These are phyloP conservation scores for Talaromyces piceae DNA, from an alignment of 2,329 filamentous ascomycete genomes.

Conservation along the genomic window DNA sequence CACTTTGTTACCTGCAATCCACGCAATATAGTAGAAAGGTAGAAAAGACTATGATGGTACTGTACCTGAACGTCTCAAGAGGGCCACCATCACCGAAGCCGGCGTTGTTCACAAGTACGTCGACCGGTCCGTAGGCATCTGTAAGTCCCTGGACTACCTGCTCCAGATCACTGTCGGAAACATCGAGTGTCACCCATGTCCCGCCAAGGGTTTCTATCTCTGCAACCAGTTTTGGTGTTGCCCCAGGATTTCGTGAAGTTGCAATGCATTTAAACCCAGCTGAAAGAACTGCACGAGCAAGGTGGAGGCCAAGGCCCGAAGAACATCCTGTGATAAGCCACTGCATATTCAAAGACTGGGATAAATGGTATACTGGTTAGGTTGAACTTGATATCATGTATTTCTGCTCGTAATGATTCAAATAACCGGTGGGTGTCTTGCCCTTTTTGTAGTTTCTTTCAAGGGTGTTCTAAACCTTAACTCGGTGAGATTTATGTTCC, in stretches of 20 bases:
- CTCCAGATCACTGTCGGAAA: background rate
- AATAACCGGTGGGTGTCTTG: background rate
- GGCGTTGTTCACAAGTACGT: conserved; percentile 6
- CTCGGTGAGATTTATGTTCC: background rate
- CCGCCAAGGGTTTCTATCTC: conserved; percentile 3
- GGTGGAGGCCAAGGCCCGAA: background rate
- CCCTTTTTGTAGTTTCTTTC: background rate
- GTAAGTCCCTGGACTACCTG: background rate
- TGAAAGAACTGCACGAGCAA: background rate
- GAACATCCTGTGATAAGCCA: conserved; percentile 7
- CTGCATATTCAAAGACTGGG: background rate
- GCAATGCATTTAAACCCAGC: background rate
- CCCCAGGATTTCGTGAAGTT: background rate
- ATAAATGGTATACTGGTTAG: background rate
- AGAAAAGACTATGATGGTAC: background rate
- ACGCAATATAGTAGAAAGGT: background rate
- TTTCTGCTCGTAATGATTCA: background rate
- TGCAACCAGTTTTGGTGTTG: background rate
- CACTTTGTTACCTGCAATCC: too few species aligned
- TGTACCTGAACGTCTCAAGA: background rate
- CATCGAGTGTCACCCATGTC: background rate
- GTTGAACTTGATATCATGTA: background rate
- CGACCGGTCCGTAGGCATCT: background rate
- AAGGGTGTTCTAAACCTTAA: background rate
- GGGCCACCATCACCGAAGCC: background rate